These are phyloP conservation scores for apple (Malus domestica) DNA, from an alignment of 306 rosid species.

Conservation along the genomic window DNA sequence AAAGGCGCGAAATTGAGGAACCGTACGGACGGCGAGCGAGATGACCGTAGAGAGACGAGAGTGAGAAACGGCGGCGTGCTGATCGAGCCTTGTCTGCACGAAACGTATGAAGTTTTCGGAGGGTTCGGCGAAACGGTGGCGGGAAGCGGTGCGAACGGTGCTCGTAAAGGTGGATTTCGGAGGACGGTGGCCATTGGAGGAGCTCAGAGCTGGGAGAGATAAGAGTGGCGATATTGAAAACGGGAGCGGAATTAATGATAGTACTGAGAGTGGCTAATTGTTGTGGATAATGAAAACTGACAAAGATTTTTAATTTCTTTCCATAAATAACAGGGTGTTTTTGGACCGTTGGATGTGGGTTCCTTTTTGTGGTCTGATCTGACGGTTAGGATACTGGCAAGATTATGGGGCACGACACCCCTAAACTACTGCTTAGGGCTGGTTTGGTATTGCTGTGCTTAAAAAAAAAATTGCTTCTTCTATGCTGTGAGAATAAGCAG, in stretches of 20 bases:
- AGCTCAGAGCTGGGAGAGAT: neutral
- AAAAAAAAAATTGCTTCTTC: too few species aligned
- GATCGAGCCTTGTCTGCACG: slow-evolving; percentile 9
- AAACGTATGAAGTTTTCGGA: slow-evolving; percentile 17
- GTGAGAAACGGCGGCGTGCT: slow-evolving; percentile 5
- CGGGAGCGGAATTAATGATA: neutral
- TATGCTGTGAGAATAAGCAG: too few species aligned
- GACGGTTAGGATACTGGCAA: neutral
- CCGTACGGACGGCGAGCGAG: slow-evolving; percentile 27
- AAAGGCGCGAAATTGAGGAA: slow-evolving; percentile 34
- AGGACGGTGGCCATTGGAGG: slow-evolving; percentile 20
- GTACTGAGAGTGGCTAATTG: neutral
- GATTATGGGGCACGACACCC: neutral
- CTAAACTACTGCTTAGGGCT: too few species aligned
- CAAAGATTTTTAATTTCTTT: neutral
- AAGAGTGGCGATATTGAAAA: neutral
- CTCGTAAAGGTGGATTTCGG: slow-evolving; percentile 30
- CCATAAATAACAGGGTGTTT: neutral
- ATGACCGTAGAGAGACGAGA: slow-evolving; percentile 22
- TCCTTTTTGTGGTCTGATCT: neutral
- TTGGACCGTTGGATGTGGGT: neutral
- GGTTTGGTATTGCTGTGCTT: too few species aligned
- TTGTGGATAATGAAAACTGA: neutral
- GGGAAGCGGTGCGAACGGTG: slow-evolving; percentile 19
- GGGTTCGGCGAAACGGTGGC: slow-evolving; percentile 9